These are phyloP conservation scores for Sporothrix schenckii DNA, from an alignment of 2,329 filamentous ascomycete species.

Conservation along the genomic window DNA sequence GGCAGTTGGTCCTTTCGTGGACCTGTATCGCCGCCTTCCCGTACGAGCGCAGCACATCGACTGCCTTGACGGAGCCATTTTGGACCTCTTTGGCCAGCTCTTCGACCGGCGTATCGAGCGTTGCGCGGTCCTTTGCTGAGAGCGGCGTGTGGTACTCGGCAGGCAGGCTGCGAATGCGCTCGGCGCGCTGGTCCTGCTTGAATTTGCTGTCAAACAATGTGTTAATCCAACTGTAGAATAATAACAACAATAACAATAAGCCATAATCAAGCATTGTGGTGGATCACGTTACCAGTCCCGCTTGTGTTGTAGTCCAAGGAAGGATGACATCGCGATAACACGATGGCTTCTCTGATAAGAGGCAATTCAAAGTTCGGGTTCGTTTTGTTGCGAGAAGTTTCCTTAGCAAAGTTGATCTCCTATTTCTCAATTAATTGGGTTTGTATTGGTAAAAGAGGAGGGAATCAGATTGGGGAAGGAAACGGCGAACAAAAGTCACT, in stretches of 20 bases:
- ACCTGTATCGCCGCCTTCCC: constrained; percentile 83
- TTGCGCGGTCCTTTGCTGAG: constrained; percentile 64
- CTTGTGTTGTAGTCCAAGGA: constrained; percentile 34
- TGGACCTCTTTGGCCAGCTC: constrained; percentile 79
- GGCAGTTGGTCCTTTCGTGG: constrained; percentile 83
- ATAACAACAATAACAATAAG: not conserved
- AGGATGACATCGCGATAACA: constrained; percentile 30
- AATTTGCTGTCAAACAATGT: constrained; percentile 58
- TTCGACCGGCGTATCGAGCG: constrained; percentile 73
- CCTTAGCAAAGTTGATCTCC: not conserved
- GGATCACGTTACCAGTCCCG: constrained; percentile 33
- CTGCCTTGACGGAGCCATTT: constrained; percentile 63
- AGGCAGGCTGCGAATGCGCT: constrained; percentile 68
- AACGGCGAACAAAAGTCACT: constrained; percentile 4
- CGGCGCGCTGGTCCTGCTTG: constrained; percentile 76
- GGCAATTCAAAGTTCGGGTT: not conserved
- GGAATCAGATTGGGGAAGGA: not conserved
- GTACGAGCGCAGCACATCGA: constrained; percentile 80
- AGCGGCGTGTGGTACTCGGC: constrained; percentile 66
- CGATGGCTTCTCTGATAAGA: not conserved
- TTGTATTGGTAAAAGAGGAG: not conserved
- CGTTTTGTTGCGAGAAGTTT: not conserved
- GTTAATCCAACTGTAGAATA: constrained; percentile 35
- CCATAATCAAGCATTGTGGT: too few species aligned
- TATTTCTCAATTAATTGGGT: too few species aligned